Evolutionary conservation across 257 asterid genomes (phyloP).

Genomic region (Orobanche coerulescens): DNA sequence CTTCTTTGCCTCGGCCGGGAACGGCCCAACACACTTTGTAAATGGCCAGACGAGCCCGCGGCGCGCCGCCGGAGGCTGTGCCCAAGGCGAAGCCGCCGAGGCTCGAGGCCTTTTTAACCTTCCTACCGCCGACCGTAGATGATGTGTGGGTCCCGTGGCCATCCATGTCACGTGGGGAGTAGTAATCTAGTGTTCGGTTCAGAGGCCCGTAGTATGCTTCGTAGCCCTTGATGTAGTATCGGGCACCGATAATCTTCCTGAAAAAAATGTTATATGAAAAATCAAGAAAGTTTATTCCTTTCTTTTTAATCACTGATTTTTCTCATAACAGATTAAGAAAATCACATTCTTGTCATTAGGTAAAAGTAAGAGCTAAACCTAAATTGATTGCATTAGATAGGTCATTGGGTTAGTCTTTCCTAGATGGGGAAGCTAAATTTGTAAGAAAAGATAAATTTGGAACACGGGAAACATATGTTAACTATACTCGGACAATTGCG

Average conservation of each 20-base stretch:
- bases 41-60: slow-evolving; percentile 67
- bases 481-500: too few relatives aligned
- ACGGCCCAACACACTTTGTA: slow-evolving; percentile 90
- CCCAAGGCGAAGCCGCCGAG: slow-evolving; percentile 81
- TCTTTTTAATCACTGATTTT: too few relatives aligned
- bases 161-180: slow-evolving; percentile 81
- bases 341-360: too few relatives aligned
- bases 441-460: too few relatives aligned
- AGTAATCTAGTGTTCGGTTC: slow-evolving; percentile 48
- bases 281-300: too few relatives aligned
- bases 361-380: too few relatives aligned
- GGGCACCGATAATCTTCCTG: slow-evolving; percentile 86
- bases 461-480: too few relatives aligned
- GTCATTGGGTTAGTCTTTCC: too few relatives aligned
- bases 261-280: neutral
- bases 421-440: too few relatives aligned
- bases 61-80: slow-evolving; percentile 84
- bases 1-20: slow-evolving; percentile 45
- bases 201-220: slow-evolving; percentile 57
- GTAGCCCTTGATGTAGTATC: slow-evolving; percentile 73
- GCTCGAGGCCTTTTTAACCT: slow-evolving; percentile 40
- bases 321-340: too few relatives aligned
- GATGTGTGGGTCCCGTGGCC: slow-evolving; percentile 97
- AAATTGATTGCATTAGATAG: too few relatives aligned
- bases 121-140: slow-evolving; percentile 58